Evolutionary conservation across 2,329 filamentous ascomycete species (phyloP).

Genomic region (Esteya vermicola): DNA sequence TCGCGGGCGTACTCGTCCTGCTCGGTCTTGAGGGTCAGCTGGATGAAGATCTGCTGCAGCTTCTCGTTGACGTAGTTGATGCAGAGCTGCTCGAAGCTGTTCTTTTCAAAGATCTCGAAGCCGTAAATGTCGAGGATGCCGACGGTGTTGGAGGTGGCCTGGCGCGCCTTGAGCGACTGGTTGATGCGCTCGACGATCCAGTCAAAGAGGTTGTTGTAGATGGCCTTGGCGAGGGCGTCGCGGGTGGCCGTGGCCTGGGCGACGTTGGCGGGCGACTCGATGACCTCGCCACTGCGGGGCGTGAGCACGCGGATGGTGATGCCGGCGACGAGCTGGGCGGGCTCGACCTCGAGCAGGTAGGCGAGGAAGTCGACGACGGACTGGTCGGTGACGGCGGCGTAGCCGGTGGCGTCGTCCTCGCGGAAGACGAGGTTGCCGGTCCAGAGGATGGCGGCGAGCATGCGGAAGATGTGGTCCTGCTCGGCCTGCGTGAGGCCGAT

Average conservation of each 20-base stretch:
- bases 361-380: constrained; percentile 91
- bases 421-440: constrained; percentile 84
- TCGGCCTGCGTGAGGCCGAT: constrained; percentile 81
- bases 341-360: constrained; percentile 79
- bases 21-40: constrained; percentile 88
- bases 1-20: constrained; percentile 95
- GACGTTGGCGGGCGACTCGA: constrained; percentile 68
- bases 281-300: constrained; percentile 49
- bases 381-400: constrained; percentile 74
- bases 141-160: constrained; percentile 66
- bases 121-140: constrained; percentile 98
- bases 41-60: constrained; percentile 97
- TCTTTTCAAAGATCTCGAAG: constrained; percentile 98
- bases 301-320: constrained; percentile 80
- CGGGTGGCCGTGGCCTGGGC: constrained; percentile 76
- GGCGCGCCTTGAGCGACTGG: constrained; percentile 67
- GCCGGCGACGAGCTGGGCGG: constrained; percentile 66
- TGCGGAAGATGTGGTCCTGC: constrained; percentile 93
- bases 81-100: constrained; percentile 96
- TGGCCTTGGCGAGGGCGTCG: constrained; percentile 86
- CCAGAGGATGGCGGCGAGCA: constrained; percentile 86
- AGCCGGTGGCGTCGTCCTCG: constrained; percentile 80
- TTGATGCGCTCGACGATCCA: constrained; percentile 96
- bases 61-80: constrained; percentile 99
- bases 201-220: constrained; percentile 95